Evolutionary conservation across 306 rosid species (phyloP).

Genomic region (Psophocarpus tetragonolobus): DNA sequence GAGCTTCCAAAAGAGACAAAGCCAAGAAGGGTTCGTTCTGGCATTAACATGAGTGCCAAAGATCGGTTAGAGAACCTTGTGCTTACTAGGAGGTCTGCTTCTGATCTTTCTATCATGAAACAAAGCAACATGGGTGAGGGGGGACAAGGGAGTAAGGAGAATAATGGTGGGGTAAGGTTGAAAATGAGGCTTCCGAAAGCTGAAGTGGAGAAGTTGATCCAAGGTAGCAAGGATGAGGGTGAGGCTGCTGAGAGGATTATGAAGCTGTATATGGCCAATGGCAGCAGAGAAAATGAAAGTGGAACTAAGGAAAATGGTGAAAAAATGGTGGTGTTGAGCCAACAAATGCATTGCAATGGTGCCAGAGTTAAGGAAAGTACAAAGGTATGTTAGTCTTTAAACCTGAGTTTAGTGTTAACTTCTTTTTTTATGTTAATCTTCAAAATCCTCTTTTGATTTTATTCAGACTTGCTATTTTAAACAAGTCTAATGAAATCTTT

Average conservation of each 20-base stretch:
- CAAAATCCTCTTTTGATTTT: slow-evolving; percentile 6
- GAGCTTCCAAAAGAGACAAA: slow-evolving; percentile 59
- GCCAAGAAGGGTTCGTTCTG: slow-evolving; percentile 87
- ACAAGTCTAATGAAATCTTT: neutral
- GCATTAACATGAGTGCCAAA: slow-evolving; percentile 82
- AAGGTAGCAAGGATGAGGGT: slow-evolving; percentile 59
- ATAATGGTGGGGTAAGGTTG: slow-evolving; percentile 50
- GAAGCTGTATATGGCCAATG: slow-evolving; percentile 52
- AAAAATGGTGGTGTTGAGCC: neutral
- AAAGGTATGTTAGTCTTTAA: slow-evolving; percentile 35
- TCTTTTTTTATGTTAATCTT: neutral
- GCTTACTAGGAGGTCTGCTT: slow-evolving; percentile 71
- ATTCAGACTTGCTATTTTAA: neutral
- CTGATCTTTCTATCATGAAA: slow-evolving; percentile 75
- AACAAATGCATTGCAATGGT: slow-evolving; percentile 36
- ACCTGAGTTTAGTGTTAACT: neutral
- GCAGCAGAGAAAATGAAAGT: slow-evolving; percentile 8
- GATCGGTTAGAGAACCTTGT: slow-evolving; percentile 77
- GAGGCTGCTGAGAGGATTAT: slow-evolving; percentile 79
- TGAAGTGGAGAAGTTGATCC: slow-evolving; percentile 78
- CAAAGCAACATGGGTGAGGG: slow-evolving; percentile 29
- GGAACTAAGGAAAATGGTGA: slow-evolving; percentile 2
- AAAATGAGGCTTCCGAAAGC: slow-evolving; percentile 75
- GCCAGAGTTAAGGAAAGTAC: slow-evolving; percentile 24
- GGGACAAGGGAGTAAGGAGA: neutral